Evolutionary conservation across 2,329 filamentous ascomycete genomes (phyloP), one percentile per base, ranked within the genome.

Genomic region (Pseudogymnoascus sp.): DNA sequence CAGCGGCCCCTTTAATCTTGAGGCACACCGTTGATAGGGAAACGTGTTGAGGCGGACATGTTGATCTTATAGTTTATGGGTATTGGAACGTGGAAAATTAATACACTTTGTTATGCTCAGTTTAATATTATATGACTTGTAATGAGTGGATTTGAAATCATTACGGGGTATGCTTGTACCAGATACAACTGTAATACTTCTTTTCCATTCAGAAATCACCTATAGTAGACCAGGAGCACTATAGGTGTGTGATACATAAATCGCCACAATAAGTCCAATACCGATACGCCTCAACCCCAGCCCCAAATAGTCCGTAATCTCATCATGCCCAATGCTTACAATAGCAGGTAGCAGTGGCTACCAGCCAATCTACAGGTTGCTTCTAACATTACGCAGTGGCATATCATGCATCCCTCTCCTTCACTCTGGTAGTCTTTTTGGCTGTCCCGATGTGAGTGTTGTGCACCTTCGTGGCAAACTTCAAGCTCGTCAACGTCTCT

Each of bases 381-480:
- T 55, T 55, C 49, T 35, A 55, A 55, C 49, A 55, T 35, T 55
- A 33, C 16, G n/a, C 28, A 55, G 14, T 31, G 23, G 14, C 25
- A 31, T 31, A 52, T 52, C 45, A 52, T 52, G 45, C 23, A 16
- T 55, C 49, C 11, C 7, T 40, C n/a, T 55, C 45, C 12, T 31
- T 40, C 35, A 83, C 77, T 75, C 86, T 89, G 68, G 85, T 87
- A 61, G 86, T 87, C 65, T 86, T 86, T 79, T 89, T 96, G 43
- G 92, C 92, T 0, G 91, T 93, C 64, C 92, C 92, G 69, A 96
- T 96, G 69, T 96, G 91, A 25, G 92, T 96, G 73, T 96, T 96
- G 77, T 91, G 87, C 66, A 93, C 88, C 83, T 96, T 97, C 35
- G 91, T 96, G 14, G 95, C 95, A 76, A 99, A 99, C 71, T 95